phyloP scores from a whole-genome alignment of 257 asterid genomes.

The Jacaranda mimosifolia region DNA sequence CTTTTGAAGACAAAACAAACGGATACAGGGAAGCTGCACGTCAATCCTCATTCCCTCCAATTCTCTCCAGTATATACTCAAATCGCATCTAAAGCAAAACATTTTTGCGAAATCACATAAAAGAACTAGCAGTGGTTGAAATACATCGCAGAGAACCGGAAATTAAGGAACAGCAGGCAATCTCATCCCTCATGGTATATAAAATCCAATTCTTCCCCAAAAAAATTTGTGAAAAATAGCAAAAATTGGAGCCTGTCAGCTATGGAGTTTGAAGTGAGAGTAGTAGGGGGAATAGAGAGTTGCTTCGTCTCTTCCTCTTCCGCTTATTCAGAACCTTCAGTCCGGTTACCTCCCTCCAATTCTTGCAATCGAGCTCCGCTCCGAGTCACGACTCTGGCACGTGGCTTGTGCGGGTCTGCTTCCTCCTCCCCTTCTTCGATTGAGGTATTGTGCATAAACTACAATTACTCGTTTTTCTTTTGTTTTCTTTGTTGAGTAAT shows the following conservation, averaged over 20 bases:
- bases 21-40: constrained; percentile 20
- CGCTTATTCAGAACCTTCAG: constrained; percentile 82
- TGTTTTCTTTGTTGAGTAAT: background rate
- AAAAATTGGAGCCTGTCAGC: constrained; percentile 30
- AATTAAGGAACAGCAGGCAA: constrained; percentile 27
- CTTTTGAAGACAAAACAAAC: constrained; percentile 34
- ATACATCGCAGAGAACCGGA: constrained; percentile 21
- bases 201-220: background rate
- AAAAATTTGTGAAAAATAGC: background rate
- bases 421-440: constrained; percentile 78
- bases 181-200: background rate
- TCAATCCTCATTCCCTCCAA: background rate
- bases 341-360: constrained; percentile 89
- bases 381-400: constrained; percentile 62
- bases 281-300: constrained; percentile 70
- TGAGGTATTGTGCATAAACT: constrained; percentile 55
- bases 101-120: background rate
- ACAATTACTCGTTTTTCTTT: background rate
- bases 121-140: background rate
- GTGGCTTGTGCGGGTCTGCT: constrained; percentile 92
- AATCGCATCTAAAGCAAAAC: background rate
- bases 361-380: constrained; percentile 81
- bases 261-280: constrained; percentile 93
- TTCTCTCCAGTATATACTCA: constrained; percentile 16
- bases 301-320: constrained; percentile 84